These are phyloP conservation scores for Trichoderma parareesei DNA, from an alignment of 495 filamentous ascomycete species.

Conservation along the genomic window DNA sequence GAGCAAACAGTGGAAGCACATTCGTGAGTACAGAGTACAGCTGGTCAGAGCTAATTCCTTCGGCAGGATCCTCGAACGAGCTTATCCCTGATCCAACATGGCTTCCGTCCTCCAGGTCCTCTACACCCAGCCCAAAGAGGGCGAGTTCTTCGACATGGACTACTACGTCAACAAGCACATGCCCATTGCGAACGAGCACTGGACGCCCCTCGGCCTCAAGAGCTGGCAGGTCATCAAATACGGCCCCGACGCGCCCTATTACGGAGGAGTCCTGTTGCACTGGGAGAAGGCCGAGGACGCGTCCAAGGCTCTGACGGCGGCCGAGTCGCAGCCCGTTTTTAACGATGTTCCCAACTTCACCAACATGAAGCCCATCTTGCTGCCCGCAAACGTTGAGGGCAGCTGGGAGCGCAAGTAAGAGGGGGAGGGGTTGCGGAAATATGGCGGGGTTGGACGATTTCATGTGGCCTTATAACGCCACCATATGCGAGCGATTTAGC, in stretches of 20 bases:
- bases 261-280: neutral
- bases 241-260: neutral
- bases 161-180: conserved; percentile 10
- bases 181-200: neutral
- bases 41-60: neutral
- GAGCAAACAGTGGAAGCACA: too few species aligned
- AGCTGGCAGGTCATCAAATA: conserved; percentile 8
- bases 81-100: neutral
- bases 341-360: conserved; percentile 1
- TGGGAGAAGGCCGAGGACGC: neutral
- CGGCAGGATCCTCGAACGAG: neutral
- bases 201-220: neutral
- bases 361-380: neutral
- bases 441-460: neutral
- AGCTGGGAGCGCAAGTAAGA: neutral
- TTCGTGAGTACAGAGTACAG: too few species aligned
- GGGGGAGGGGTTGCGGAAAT: neutral
- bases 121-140: neutral
- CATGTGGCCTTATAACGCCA: neutral
- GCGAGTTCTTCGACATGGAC: conserved; percentile 2
- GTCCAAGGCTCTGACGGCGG: neutral
- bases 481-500: too few species aligned
- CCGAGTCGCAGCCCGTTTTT: neutral
- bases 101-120: conserved; percentile 8
- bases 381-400: neutral